phyloP scores from a whole-genome alignment of 768 basidiomycete species.

The Sistotremastrum niveocremeum region DNA sequence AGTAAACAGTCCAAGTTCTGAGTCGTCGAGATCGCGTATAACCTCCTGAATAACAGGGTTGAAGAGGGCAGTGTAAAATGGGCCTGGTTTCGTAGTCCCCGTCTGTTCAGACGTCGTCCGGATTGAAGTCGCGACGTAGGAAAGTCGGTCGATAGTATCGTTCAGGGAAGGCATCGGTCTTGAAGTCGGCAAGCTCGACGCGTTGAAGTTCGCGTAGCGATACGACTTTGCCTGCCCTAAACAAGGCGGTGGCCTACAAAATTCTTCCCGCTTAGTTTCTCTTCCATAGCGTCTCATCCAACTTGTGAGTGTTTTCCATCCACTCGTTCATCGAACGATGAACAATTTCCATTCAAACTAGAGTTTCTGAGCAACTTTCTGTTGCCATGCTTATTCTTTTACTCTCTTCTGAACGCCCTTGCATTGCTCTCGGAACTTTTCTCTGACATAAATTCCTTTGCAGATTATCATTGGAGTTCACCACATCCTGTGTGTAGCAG shows the following conservation, averaged over 20 bases:
- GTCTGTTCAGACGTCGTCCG: constrained; percentile 27
- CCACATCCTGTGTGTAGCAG: neutral
- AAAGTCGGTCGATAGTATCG: constrained; percentile 57
- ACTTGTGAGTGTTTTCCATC: constrained; percentile 9
- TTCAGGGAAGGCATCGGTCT: constrained; percentile 38
- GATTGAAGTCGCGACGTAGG: constrained; percentile 38
- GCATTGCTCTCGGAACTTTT: neutral
- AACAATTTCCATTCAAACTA: constrained; percentile 71
- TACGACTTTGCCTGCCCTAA: no score
- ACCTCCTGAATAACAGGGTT: constrained; percentile 52
- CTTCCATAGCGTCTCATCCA: no score
- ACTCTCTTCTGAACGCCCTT: neutral
- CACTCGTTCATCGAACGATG: constrained; percentile 28
- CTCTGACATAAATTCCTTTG: constrained; percentile 3
- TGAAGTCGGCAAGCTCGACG: no score
- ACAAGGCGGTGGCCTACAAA: no score
- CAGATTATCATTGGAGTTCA: constrained; percentile 1
- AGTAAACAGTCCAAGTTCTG: constrained; percentile 68
- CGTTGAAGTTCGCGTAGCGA: no score
- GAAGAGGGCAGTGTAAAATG: constrained; percentile 57
- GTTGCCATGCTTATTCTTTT: constrained; percentile 52
- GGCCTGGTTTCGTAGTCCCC: constrained; percentile 15
- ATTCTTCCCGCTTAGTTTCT: no score
- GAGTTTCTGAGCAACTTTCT: constrained; percentile 69
- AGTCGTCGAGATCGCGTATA: constrained; percentile 66